phyloP scores from a whole-genome alignment of 1,284 basidiomycete genomes.

The Porogramme epimiltina region DNA sequence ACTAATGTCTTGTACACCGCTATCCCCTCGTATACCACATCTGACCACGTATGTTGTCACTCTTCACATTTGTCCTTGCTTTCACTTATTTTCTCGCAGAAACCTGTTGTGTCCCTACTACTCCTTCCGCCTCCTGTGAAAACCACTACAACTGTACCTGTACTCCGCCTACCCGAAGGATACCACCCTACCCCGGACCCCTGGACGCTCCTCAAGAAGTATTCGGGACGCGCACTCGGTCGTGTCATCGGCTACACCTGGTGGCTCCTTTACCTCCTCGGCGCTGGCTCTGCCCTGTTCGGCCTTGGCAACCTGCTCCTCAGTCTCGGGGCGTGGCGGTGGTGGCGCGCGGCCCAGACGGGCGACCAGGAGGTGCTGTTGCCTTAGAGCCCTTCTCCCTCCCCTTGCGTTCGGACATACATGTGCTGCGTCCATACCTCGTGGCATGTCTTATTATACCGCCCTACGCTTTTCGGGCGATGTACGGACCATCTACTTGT shows the following conservation, averaged over 20 bases:
- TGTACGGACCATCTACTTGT: too few species aligned
- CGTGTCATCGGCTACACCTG: constrained; percentile 74
- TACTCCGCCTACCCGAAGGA: constrained; percentile 50
- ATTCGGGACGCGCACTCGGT: constrained; percentile 66
- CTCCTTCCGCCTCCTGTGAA: constrained; percentile 49
- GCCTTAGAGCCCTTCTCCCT: not conserved
- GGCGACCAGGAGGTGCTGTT: not conserved
- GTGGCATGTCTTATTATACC: too few species aligned
- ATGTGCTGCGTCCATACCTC: too few species aligned
- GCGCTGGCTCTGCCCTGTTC: constrained; percentile 69
- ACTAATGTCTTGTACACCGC: constrained; percentile 72
- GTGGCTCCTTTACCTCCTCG: constrained; percentile 72
- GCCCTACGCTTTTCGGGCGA: too few species aligned
- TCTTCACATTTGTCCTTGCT: not conserved
- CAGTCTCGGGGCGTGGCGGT: constrained; percentile 36
- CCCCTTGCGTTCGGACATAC: too few species aligned
- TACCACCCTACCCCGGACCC: constrained; percentile 57
- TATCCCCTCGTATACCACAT: constrained; percentile 75
- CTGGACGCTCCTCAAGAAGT: constrained; percentile 56
- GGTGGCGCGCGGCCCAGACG: constrained; percentile 28
- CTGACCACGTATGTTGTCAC: constrained; percentile 61
- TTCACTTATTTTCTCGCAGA: constrained; percentile 40
- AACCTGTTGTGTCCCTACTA: constrained; percentile 69
- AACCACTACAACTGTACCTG: constrained; percentile 33
- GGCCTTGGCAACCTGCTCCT: constrained; percentile 72